Evolutionary conservation across 1,284 basidiomycete genomes (phyloP).

Genomic region (Flammula alnicola): DNA sequence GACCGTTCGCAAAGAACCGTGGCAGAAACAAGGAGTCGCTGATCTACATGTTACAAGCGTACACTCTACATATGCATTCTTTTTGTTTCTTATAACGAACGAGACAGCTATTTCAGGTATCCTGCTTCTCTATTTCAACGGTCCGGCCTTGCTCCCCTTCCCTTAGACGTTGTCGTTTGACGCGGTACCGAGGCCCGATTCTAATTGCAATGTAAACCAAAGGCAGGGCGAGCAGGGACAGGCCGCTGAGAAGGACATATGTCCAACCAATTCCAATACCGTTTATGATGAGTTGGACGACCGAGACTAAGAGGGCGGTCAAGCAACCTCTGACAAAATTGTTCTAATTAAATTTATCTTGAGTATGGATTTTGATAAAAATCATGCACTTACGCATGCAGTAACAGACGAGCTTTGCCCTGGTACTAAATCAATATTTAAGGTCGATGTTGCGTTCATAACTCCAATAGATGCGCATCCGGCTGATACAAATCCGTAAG

Average conservation of each 20-base stretch:
- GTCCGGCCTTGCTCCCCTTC: not conserved
- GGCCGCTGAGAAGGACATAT: slow-evolving; percentile 45
- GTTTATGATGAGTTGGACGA: slow-evolving; percentile 48
- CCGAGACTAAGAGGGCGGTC: slow-evolving; percentile 49
- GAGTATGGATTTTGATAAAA: not conserved
- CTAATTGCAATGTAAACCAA: slow-evolving; percentile 32
- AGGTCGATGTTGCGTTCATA: slow-evolving; percentile 41
- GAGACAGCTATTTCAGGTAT: no score
- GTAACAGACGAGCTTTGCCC: slow-evolving; percentile 36
- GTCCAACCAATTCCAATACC: slow-evolving; percentile 52
- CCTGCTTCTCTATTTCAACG: no score
- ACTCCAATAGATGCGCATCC: slow-evolving; percentile 44
- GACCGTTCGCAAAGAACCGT: no score
- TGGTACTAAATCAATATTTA: slow-evolving; percentile 49
- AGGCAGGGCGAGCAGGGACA: slow-evolving; percentile 42
- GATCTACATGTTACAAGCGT: no score
- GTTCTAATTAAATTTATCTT: slow-evolving; percentile 36
- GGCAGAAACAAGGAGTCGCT: no score
- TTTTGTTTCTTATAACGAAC: no score
- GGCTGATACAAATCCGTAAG: slow-evolving; percentile 42
- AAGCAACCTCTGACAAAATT: slow-evolving; percentile 55
- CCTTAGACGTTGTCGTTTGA: slow-evolving; percentile 5
- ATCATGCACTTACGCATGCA: slow-evolving; percentile 29
- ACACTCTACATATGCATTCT: no score
- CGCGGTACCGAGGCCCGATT: slow-evolving; percentile 5